Evolutionary conservation across 2,329 filamentous ascomycete genomes (phyloP).

Genomic region (Penicillium palitans): DNA sequence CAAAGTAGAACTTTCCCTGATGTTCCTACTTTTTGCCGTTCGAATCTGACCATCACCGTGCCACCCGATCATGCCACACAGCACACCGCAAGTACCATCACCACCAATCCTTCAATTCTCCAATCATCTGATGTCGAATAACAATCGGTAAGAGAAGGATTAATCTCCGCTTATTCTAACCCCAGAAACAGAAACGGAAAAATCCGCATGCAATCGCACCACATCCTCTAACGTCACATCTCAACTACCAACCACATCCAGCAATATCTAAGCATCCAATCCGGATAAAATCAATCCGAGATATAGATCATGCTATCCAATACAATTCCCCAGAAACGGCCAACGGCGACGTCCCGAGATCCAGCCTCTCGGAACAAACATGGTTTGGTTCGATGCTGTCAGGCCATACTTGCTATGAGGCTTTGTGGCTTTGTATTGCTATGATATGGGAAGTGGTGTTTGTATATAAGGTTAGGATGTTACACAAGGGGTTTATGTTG

Average conservation of each 20-base stretch:
- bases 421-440: not conserved
- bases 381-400: slow-evolving; percentile 8
- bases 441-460: too few relatives aligned
- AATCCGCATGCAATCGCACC: slow-evolving; percentile 11
- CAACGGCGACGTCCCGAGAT: not conserved
- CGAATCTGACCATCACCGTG: slow-evolving; percentile 7
- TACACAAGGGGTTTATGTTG: not conserved
- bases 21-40: not conserved
- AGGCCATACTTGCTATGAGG: slow-evolving; percentile 10
- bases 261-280: not conserved
- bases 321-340: not conserved
- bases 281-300: not conserved
- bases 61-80: slow-evolving; percentile 11
- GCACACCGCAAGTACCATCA: not conserved
- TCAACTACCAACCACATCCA: not conserved
- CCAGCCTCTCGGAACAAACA: not conserved
- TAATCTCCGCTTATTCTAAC: not conserved
- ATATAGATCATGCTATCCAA: slow-evolving; percentile 11
- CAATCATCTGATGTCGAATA: slow-evolving; percentile 4
- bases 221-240: slow-evolving; percentile 18
- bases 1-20: not conserved
- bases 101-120: not conserved
- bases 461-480: slow-evolving; percentile 8
- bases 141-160: not conserved
- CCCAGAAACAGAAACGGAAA: not conserved